phyloP scores from a whole-genome alignment of 345 rosid genomes.

The Eucalyptus viminalis region DNA sequence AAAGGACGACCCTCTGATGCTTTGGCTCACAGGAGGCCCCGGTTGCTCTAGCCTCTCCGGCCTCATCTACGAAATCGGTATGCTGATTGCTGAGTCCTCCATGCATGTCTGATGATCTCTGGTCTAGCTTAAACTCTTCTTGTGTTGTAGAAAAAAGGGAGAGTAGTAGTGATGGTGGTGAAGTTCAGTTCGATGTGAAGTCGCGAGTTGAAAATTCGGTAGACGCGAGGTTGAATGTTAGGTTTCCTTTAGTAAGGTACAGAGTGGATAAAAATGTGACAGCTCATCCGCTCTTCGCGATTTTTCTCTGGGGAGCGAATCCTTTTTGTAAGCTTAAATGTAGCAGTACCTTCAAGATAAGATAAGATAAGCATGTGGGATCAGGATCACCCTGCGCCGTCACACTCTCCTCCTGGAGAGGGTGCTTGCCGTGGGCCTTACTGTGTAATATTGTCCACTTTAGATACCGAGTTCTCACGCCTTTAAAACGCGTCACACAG shows the following conservation, averaged over 20 bases:
- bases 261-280: not conserved
- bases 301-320: not conserved
- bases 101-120: not conserved
- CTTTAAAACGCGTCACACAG: no score
- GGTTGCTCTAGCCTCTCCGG: slow-evolving; percentile 13
- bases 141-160: not conserved
- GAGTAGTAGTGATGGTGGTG: not conserved
- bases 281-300: not conserved
- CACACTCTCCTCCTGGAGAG: no score
- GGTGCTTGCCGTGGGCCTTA: no score
- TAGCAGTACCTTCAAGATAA: not conserved
- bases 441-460: fast-evolving
- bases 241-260: not conserved
- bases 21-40: slow-evolving; percentile 23
- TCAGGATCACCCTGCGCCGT: no score
- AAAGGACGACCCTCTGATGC: slow-evolving; percentile 4
- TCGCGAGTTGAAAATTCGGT: not conserved
- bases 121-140: not conserved
- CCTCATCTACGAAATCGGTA: slow-evolving; percentile 6
- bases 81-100: not conserved
- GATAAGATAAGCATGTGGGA: not conserved
- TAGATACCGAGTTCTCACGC: fast-evolving
- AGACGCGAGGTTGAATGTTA: not conserved
- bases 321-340: not conserved
- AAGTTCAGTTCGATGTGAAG: not conserved